Evolutionary conservation across 495 filamentous ascomycete species (phyloP), one percentile per base, ranked within the genome.

Genomic region (Rhypophila decipiens): DNA sequence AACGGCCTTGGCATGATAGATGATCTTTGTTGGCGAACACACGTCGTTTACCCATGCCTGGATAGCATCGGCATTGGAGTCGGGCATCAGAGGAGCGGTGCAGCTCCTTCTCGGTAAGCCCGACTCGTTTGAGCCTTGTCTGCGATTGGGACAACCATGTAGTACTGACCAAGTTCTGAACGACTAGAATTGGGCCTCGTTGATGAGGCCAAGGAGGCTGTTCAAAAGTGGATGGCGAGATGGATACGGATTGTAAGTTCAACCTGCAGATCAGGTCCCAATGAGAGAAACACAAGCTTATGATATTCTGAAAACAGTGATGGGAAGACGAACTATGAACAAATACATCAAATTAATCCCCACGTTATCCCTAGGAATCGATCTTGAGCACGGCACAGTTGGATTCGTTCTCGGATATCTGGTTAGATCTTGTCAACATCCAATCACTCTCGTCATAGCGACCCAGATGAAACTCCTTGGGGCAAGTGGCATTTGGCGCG

Each of bases 21-120:
- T 80, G 31, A 77, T 86, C 31, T 86, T 86, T 42, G 68, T 86
- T 4, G 83, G 83, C 13, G 83, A 87, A 63, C 83, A 86, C 58
- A 86, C 83, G 1, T 78, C 75, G 39, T 86, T 83, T 61, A 86
- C 83, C n/a, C 83, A 86, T 56, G 82, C 82, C 4, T 87, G 83
- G 83, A 85, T 87, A 39, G 79, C 81, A 20, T 76, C 75, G 2
- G 83, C 83, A 5, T 60, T 87, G 22, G 83, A 86, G 58, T 80
- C 76, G 17, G 83, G 79, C 0, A 79, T 86, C 18, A 66, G 83
- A 0, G 83, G 82, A 0, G 77, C 76, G 5, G 76, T 80, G 13
- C 83, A 87, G 56, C 50, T 85, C 44, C 59, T 85, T 49, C 69
- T 86, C 1, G 80, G 48, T 50, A 18, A 45, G 62, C 58, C 18